These are phyloP conservation scores for Metarhizium brunneum DNA, from an alignment of 2,329 filamentous ascomycete genomes.

Conservation along the genomic window DNA sequence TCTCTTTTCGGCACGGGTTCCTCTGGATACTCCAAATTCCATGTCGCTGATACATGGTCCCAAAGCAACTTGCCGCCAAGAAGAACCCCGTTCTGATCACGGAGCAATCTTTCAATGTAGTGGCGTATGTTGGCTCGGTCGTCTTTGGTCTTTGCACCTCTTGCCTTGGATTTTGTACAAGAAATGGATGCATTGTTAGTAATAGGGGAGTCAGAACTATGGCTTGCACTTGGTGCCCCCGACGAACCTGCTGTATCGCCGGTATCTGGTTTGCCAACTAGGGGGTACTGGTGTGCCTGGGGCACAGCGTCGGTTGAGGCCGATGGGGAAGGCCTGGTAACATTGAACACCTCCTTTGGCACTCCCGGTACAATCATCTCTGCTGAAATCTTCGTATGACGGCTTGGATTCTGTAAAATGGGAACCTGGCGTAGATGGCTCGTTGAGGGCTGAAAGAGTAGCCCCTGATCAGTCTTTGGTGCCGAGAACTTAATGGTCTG, in stretches of 20 bases:
- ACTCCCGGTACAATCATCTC: neutral
- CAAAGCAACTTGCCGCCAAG: constrained; percentile 42
- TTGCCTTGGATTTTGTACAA: neutral
- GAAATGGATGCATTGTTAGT: neutral
- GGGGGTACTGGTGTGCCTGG: neutral
- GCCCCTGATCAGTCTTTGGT: neutral
- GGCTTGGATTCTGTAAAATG: neutral
- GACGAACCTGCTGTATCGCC: neutral
- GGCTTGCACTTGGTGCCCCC: neutral
- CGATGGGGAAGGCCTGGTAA: neutral
- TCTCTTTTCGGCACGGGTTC: constrained; percentile 31
- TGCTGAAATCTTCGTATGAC: neutral
- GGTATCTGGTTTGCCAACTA: neutral
- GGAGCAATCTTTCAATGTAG: constrained; percentile 19
- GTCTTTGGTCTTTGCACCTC: neutral
- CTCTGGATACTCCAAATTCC: constrained; percentile 29
- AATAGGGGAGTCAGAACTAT: neutral
- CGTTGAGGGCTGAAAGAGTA: neutral
- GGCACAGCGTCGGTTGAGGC: neutral
- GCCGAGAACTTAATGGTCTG: neutral
- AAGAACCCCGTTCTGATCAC: constrained; percentile 34
- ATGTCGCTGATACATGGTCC: constrained; percentile 35
- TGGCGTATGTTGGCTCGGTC: constrained; percentile 2
- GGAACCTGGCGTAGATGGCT: neutral
- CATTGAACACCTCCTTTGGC: neutral